These are phyloP conservation scores for Hygrophoropsis aurantiaca DNA, from an alignment of 768 basidiomycete species.

Conservation along the genomic window DNA sequence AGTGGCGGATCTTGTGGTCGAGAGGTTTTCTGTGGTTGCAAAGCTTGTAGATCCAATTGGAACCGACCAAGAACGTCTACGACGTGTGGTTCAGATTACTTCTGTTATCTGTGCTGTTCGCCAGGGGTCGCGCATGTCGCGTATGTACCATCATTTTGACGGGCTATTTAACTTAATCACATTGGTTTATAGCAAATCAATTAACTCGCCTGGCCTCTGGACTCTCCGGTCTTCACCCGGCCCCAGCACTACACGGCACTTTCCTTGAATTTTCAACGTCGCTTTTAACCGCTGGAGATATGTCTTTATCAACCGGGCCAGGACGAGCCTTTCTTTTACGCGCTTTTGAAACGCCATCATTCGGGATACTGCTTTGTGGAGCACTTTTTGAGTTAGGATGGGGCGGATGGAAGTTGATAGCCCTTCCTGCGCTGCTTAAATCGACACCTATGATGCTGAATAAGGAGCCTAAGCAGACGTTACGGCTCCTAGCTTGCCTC, in stretches of 20 bases:
- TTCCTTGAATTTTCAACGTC: constrained; percentile 34
- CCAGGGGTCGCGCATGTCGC: constrained; percentile 64
- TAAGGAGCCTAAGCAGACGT: constrained; percentile 37
- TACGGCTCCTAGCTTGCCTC: constrained; percentile 53
- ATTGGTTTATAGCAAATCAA: constrained; percentile 32
- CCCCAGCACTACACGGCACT: constrained; percentile 24
- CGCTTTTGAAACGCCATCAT: constrained; percentile 28
- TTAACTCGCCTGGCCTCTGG: constrained; percentile 33
- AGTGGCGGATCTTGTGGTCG: constrained; percentile 53
- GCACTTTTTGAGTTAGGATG: constrained; percentile 64
- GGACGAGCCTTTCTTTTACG: constrained; percentile 49
- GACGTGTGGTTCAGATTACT: constrained; percentile 56
- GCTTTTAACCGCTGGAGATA: constrained; percentile 42
- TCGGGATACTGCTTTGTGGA: constrained; percentile 58
- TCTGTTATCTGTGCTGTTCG: constrained; percentile 62
- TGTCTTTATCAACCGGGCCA: constrained; percentile 30
- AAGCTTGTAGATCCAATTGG: constrained; percentile 2
- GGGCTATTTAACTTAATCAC: constrained; percentile 2
- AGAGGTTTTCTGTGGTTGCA: constrained; percentile 30
- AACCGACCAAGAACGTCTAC: constrained; percentile 36
- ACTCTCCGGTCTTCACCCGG: constrained; percentile 26
- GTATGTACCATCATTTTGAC: constrained; percentile 37
- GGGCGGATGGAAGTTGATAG: constrained; percentile 77
- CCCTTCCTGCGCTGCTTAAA: constrained; percentile 57
- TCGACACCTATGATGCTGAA: constrained; percentile 47